These are phyloP conservation scores for Aspergillus tanneri DNA, from an alignment of 2,329 filamentous ascomycete genomes.

Conservation along the genomic window DNA sequence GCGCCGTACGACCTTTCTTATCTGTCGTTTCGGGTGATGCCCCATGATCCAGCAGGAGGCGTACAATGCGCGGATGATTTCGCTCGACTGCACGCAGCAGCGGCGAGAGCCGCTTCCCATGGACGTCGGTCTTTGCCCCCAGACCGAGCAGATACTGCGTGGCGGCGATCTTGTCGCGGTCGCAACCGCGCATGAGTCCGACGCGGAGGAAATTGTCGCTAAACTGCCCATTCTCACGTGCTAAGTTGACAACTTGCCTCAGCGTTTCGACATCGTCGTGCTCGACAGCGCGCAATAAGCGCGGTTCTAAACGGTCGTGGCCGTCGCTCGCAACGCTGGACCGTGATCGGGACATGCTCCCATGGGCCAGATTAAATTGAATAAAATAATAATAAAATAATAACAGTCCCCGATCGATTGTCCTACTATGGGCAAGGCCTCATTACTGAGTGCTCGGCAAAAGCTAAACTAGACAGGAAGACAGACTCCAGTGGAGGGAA, in stretches of 20 bases:
- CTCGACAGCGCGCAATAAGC: slow-evolving; percentile 42
- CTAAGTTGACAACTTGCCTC: slow-evolving; percentile 31
- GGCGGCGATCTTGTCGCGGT: slow-evolving; percentile 35
- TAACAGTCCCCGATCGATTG: too few relatives aligned
- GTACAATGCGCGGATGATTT: slow-evolving; percentile 45
- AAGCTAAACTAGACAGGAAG: not conserved
- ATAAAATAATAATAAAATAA: too few relatives aligned
- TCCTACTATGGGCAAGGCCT: too few relatives aligned
- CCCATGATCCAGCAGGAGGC: slow-evolving; percentile 42
- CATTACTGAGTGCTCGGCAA: too few relatives aligned
- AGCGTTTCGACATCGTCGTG: slow-evolving; percentile 38
- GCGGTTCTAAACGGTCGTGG: slow-evolving; percentile 43
- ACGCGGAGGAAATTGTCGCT: slow-evolving; percentile 41
- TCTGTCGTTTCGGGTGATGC: slow-evolving; percentile 40
- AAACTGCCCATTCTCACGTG: slow-evolving; percentile 37
- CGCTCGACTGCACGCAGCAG: slow-evolving; percentile 41
- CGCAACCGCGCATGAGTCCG: slow-evolving; percentile 42
- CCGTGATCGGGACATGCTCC: slow-evolving; percentile 29
- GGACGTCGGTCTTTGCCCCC: slow-evolving; percentile 40
- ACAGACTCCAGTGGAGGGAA: slow-evolving; percentile 11
- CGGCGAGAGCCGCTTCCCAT: slow-evolving; percentile 32
- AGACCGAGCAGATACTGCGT: slow-evolving; percentile 38
- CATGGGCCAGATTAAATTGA: too few relatives aligned
- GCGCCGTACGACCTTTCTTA: slow-evolving; percentile 45
- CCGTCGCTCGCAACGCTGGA: slow-evolving; percentile 37